phyloP scores from a whole-genome alignment of 345 rosid genomes.

The Eutrema yunnanense region DNA sequence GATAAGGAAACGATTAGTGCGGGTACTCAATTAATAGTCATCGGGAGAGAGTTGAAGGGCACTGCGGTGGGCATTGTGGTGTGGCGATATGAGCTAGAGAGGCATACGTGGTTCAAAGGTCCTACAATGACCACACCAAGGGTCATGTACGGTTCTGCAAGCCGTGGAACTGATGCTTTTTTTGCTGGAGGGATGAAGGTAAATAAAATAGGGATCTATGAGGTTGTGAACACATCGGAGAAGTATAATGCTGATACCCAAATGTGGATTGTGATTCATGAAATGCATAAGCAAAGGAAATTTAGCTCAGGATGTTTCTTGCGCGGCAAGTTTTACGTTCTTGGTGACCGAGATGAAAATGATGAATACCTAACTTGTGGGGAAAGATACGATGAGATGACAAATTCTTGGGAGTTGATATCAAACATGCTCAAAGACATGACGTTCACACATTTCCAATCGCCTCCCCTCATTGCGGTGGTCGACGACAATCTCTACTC shows the following conservation, averaged over 20 bases:
- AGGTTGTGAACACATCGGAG: slow-evolving; percentile 48
- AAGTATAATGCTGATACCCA: slow-evolving; percentile 36
- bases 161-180: too few relatives aligned
- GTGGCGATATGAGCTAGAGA: too few relatives aligned
- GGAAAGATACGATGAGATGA: neutral
- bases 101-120: too few relatives aligned
- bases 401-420: neutral
- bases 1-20: neutral
- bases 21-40: slow-evolving; percentile 33
- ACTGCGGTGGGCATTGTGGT: too few relatives aligned
- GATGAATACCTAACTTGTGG: neutral
- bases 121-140: too few relatives aligned
- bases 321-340: too few relatives aligned
- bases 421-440: slow-evolving; percentile 45
- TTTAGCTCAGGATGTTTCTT: too few relatives aligned
- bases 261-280: too few relatives aligned
- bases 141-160: too few relatives aligned
- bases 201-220: slow-evolving; percentile 1
- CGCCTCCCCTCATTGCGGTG: slow-evolving; percentile 56
- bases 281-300: too few relatives aligned
- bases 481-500: slow-evolving; percentile 60
- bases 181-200: slow-evolving; percentile 53
- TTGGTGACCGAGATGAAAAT: slow-evolving; percentile 25
- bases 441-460: slow-evolving; percentile 32
- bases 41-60: slow-evolving; percentile 39